Conservation (phyloP, 257 asterid genomes). For the Haberlea rhodopensis region DNA sequence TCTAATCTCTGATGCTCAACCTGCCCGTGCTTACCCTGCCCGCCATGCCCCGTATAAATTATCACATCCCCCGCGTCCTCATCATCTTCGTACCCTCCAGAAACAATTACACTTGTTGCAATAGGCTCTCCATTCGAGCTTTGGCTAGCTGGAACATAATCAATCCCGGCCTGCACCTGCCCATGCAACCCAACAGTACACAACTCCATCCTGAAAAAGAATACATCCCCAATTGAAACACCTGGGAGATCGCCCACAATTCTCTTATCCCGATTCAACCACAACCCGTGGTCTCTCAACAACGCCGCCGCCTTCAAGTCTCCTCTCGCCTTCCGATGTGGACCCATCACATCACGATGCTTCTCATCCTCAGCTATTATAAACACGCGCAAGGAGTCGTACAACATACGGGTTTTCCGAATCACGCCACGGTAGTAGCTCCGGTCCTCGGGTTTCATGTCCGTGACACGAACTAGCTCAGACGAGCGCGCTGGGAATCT, state of each 20-base stretch:
- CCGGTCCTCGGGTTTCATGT: constrained; percentile 56
- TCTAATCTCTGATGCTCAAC: constrained; percentile 77
- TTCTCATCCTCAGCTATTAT: constrained; percentile 48
- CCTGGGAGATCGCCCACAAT: constrained; percentile 84
- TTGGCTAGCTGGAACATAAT: constrained; percentile 60
- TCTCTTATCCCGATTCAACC: constrained; percentile 79
- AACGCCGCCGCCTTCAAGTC: constrained; percentile 67
- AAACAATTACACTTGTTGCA: constrained; percentile 84
- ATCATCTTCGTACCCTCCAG: constrained; percentile 93
- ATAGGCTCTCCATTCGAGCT: constrained; percentile 87
- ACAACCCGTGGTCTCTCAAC: constrained; percentile 56
- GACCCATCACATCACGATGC: constrained; percentile 18
- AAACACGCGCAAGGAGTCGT: constrained; percentile 65
- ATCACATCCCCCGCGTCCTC: constrained; percentile 79
- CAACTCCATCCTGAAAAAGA: constrained; percentile 80
- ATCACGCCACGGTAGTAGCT: constrained; percentile 46
- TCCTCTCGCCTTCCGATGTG: constrained; percentile 41
- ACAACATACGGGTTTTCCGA: constrained; percentile 61
- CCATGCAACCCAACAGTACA: constrained; percentile 87
- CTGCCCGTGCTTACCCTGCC: constrained; percentile 67
- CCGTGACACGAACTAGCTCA: constrained; percentile 73
- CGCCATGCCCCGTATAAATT: constrained; percentile 93
- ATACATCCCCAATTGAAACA: constrained; percentile 63
- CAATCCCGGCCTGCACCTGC: constrained; percentile 87
- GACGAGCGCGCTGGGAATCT: constrained; percentile 55